Evolutionary conservation across 106 monocot species (phyloP).

Genomic region (Posidonia australis): DNA sequence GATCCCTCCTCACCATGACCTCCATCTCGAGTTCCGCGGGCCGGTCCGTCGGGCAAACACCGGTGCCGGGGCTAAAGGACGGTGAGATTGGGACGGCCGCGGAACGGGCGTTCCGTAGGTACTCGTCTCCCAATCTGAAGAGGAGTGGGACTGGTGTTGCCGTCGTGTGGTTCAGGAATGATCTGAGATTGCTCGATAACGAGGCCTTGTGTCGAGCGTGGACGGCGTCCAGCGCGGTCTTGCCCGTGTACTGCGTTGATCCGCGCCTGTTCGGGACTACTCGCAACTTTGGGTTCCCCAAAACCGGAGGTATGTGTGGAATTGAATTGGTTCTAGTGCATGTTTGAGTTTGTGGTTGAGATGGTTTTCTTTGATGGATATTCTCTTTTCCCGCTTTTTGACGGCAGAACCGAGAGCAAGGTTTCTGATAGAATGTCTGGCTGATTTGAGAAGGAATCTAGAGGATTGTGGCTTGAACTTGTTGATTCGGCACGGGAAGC

Average conservation of each 20-base stretch:
- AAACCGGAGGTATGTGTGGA: conserved; percentile 54
- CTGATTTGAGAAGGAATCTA: conserved; percentile 62
- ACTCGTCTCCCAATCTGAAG: conserved; percentile 24
- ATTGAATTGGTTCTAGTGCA: background rate
- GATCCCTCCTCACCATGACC: background rate
- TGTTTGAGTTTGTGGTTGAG: background rate
- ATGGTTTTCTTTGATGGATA: background rate
- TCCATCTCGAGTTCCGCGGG: background rate
- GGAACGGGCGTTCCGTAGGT: conserved; percentile 27
- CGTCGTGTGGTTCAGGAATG: conserved; percentile 93
- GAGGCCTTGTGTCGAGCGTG: conserved; percentile 53
- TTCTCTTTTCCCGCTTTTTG: conserved; percentile 4
- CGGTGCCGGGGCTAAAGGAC: conserved; percentile 39
- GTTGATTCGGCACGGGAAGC: conserved; percentile 58
- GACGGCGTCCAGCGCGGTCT: conserved; percentile 43
- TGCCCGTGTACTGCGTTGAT: conserved; percentile 84
- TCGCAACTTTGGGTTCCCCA: conserved; percentile 77
- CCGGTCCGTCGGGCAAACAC: background rate
- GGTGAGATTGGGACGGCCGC: conserved; percentile 30
- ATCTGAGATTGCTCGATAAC: conserved; percentile 75
- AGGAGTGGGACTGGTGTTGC: conserved; percentile 54
- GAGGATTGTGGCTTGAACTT: conserved; percentile 48
- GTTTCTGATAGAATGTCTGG: conserved; percentile 74
- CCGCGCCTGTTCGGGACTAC: conserved; percentile 55
- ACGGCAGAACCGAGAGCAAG: conserved; percentile 52